Evolutionary conservation across 129 eudicot genomes (phyloP), one percentile per base, ranked within the genome.

Genomic region (Deinandra increscens): DNA sequence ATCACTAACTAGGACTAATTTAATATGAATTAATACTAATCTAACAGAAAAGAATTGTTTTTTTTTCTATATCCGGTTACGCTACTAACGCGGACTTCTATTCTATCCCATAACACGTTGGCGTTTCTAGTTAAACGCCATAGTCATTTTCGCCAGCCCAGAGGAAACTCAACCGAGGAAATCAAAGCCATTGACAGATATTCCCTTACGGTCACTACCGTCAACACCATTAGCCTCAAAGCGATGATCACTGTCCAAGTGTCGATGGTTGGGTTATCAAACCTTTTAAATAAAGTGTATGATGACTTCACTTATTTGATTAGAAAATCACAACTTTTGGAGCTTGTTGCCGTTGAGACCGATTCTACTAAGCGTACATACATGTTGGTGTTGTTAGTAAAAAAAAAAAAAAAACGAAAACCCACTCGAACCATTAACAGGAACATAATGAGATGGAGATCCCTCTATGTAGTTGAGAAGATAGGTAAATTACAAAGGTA

Each of bases 281-380:
- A 73, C 69, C 53, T 87, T 26, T 38, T 82, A 31, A 45, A 63
- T 23, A 69, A 77, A 43, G 85, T 71, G 7, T 64, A 75, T 12
- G 92, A 88, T 22, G 82, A 81, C 17, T 41, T 88, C 9, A 15
- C 69, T 20, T 89, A 88, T 79, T 11, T 85, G 46, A 71, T 88
- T 8, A 92, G 96, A 9, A 83, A 72, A 81, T 69, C 87, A 19
- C 73, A 85, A 19, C 85, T 78, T 10, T 18, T 88, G 79, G 89
- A 86, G 81, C 89, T 88, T 11, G 89, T 83, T 45, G 75, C 87
- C 2, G 83, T 89, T 7, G 91, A 88, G 59, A 45, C 85, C 22
- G 79, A 88, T 49, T 79, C 87, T 34, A 60, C 92, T 88, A 79
- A 85, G 88, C 59, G 22, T 10, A 55, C 34, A 67, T 23, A 33